Evolutionary conservation across 495 filamentous ascomycete species (phyloP), one percentile per base, ranked within the genome.

Genomic region (Penicillium arizonense): DNA sequence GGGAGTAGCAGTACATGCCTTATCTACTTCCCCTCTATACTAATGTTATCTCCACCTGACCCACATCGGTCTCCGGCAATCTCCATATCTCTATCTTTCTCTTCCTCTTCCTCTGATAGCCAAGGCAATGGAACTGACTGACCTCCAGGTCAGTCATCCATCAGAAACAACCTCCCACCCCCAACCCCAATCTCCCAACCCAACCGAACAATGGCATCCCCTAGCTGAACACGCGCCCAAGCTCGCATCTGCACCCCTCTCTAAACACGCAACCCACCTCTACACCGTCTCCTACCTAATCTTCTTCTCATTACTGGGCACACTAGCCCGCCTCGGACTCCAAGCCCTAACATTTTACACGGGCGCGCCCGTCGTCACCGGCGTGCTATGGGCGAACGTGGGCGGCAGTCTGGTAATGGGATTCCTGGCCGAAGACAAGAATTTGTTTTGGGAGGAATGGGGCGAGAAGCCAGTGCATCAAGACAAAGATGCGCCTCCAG

Each of bases 331-430:
- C 9, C 79, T 97, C 0, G 92, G 91, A 20, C 72, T 97, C 2
- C 84, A 92, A 62, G 83, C 87, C 40, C 71, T 98, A 23, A 93
- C 91, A 4, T 82, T 81, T 50, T 97, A 96, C 70, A 82, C 86
- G 9, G 87, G 87, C 18, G 82, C 88, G 0, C 91, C 91, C 4
- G 73, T 92, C 24, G 72, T 84, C 3, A 90, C 87, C 30, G 74
- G 82, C 37, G 85, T 90, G 3, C 70, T 96, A 28, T 98, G 94
- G 94, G 87, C 93, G 39, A 96, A 98, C 59, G 87, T 96, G 53
- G 81, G 72, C n/a, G 94, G 94, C 9, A 85, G 85, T 50, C 58
- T 96, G 0, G 50, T 96, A 40, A 86, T 98, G 82, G 93, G 94
- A 16, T 95, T 96, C 64, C 73, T 98, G 12, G 68, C 80, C 18